These are phyloP conservation scores for Dianthus caryophyllus DNA, from an alignment of 148 eudicot species.

Conservation along the genomic window DNA sequence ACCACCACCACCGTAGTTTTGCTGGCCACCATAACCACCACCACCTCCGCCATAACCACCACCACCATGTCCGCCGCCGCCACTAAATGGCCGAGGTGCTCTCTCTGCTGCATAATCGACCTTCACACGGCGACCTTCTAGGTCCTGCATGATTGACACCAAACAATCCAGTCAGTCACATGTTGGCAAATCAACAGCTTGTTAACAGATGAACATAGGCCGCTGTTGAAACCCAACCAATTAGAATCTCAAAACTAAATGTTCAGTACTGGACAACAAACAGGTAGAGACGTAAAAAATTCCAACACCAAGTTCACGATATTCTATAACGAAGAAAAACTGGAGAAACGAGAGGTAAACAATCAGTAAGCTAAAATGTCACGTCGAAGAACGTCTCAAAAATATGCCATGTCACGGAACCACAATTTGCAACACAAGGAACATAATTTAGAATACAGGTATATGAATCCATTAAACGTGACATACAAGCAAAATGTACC, in stretches of 20 bases:
- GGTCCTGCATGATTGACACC: constrained; percentile 41
- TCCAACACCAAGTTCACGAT: background rate
- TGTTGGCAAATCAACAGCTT: too few relatives aligned
- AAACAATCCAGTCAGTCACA: background rate
- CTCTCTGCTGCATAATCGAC: constrained; percentile 83
- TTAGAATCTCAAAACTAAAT: background rate
- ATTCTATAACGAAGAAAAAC: background rate
- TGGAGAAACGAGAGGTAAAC: background rate
- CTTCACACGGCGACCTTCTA: constrained; percentile 69
- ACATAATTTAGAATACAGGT: background rate
- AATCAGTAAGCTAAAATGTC: too few relatives aligned
- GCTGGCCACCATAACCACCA: constrained; percentile 1
- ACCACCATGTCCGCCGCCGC: constrained; percentile 22
- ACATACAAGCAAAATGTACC: background rate
- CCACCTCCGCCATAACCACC: constrained; percentile 26
- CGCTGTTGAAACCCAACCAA: background rate
- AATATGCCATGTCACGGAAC: background rate
- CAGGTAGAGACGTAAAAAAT: background rate
- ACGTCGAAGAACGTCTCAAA: too few relatives aligned
- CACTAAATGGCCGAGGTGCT: constrained; percentile 35
- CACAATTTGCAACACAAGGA: background rate
- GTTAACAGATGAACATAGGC: background rate
- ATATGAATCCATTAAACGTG: background rate
- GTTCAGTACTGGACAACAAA: background rate
- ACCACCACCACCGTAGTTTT: constrained; percentile 16